phyloP scores from a whole-genome alignment of 352 stramenopile genomes.

The Phytopythium vexans region DNA sequence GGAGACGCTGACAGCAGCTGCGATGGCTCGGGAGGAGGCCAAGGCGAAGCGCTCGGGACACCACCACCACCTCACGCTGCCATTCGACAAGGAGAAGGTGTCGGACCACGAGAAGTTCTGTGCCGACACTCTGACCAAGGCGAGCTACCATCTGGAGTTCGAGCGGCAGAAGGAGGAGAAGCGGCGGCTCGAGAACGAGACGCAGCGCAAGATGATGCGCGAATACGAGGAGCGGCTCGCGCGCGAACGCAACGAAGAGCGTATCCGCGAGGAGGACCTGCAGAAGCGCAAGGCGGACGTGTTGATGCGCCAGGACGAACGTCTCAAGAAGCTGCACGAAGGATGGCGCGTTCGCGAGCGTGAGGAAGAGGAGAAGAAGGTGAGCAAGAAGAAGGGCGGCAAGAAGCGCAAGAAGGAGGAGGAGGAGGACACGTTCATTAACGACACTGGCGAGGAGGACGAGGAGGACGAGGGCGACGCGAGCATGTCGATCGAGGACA shows the following conservation, averaged over 20 bases:
- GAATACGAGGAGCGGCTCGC: conserved; percentile 81
- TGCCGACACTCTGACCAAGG: conserved; percentile 81
- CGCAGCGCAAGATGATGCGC: conserved; percentile 72
- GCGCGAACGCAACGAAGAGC: conserved; percentile 52
- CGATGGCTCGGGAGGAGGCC: background rate
- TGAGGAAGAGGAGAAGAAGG: conserved; percentile 83
- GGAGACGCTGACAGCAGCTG: conserved; percentile 23
- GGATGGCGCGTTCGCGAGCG: conserved; percentile 80
- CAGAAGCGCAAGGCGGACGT: conserved; percentile 66
- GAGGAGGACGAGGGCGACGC: conserved; percentile 57
- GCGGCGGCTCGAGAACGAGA: conserved; percentile 75
- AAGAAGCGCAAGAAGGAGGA: conserved; percentile 84
- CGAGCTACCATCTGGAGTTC: conserved; percentile 88
- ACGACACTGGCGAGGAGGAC: conserved; percentile 54
- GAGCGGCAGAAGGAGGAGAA: conserved; percentile 87
- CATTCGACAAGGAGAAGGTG: conserved; percentile 87
- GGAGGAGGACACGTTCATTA: conserved; percentile 64
- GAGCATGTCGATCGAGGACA: conserved; percentile 85
- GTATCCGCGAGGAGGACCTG: conserved; percentile 51
- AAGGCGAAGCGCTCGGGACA: conserved; percentile 24
- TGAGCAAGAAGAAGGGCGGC: conserved; percentile 63
- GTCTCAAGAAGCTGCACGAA: conserved; percentile 75
- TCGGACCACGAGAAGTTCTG: conserved; percentile 87
- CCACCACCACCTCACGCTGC: conserved; percentile 32
- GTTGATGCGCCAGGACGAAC: conserved; percentile 79